These are phyloP conservation scores for Alternaria sp. DNA, from an alignment of 2,329 filamentous ascomycete genomes.

Conservation along the genomic window DNA sequence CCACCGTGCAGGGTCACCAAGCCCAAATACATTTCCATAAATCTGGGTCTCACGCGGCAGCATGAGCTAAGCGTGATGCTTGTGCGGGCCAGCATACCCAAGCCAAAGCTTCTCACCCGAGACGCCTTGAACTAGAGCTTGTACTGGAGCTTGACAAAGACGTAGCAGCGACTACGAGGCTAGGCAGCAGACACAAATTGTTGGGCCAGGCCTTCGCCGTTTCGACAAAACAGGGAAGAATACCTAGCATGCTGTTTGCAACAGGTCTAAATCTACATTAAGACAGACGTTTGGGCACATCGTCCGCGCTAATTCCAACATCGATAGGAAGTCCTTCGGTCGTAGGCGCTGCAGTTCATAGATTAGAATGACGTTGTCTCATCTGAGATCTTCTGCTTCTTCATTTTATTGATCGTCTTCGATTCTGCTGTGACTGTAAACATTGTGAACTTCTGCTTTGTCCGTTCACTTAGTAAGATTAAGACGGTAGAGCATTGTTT, in stretches of 20 bases:
- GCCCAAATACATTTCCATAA: not conserved
- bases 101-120: slow-evolving; percentile 13
- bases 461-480: no score
- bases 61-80: not conserved
- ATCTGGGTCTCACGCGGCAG: not conserved
- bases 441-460: not conserved
- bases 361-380: not conserved
- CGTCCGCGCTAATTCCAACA: not conserved
- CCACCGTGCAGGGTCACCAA: not conserved
- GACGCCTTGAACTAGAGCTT: slow-evolving; percentile 27
- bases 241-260: not conserved
- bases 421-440: not conserved
- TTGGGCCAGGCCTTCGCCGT: not conserved
- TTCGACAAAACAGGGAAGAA: no score
- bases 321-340: not conserved
- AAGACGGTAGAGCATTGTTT: not conserved
- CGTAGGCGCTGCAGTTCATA: not conserved
- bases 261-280: not conserved
- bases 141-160: slow-evolving; percentile 9
- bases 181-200: not conserved
- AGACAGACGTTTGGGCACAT: not conserved
- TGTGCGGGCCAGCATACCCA: slow-evolving; percentile 14
- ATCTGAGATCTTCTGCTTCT: not conserved
- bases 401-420: not conserved
- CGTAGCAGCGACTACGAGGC: not conserved